Evolutionary conservation across 139 green algal species (phyloP).

Genomic region (Picochlorum sp.): DNA sequence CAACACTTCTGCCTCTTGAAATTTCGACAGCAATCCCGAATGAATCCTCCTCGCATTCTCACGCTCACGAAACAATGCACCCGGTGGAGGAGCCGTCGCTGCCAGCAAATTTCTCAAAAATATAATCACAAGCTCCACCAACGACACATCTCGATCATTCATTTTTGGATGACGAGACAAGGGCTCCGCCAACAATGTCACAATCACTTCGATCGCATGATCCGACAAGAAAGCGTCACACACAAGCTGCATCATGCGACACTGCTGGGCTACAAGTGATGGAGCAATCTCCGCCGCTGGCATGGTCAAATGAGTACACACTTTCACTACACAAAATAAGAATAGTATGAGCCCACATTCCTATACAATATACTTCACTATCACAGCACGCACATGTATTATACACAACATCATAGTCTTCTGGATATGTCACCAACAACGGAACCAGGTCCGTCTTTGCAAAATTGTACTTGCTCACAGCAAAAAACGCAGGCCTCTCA

Average conservation of each 20-base stretch:
- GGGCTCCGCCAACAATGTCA: slow-evolving; percentile 58
- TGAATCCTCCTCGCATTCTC: slow-evolving; percentile 5
- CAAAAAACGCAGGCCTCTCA: slow-evolving; percentile 61
- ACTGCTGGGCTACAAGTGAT: slow-evolving; percentile 27
- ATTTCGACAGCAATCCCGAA: slow-evolving; percentile 36
- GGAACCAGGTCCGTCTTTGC: slow-evolving; percentile 67
- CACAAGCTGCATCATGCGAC: slow-evolving; percentile 41
- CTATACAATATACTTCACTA: too few relatives aligned
- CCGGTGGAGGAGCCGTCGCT: slow-evolving; percentile 27
- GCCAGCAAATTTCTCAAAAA: slow-evolving; percentile 81
- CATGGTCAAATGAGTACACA: slow-evolving; percentile 86
- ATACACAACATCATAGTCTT: slow-evolving; percentile 66
- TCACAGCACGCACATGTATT: slow-evolving; percentile 31
- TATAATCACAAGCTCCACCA: slow-evolving; percentile 79
- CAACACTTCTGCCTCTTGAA: slow-evolving; percentile 55
- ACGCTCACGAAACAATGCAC: slow-evolving; percentile 17
- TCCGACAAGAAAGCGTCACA: slow-evolving; percentile 58
- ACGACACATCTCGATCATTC: slow-evolving; percentile 42
- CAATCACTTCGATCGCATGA: slow-evolving; percentile 52
- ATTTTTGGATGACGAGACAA: slow-evolving; percentile 54
- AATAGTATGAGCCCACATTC: too few relatives aligned
- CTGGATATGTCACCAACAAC: slow-evolving; percentile 64
- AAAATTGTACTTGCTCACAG: slow-evolving; percentile 60
- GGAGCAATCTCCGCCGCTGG: slow-evolving; percentile 43
- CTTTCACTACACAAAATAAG: slow-evolving; percentile 95